Percentiles rank a stretch among this genome's conserved stretches.
Evolutionary conservation across 129 eudicot species (phyloP).

Genomic region (Flaveria brownii): DNA sequence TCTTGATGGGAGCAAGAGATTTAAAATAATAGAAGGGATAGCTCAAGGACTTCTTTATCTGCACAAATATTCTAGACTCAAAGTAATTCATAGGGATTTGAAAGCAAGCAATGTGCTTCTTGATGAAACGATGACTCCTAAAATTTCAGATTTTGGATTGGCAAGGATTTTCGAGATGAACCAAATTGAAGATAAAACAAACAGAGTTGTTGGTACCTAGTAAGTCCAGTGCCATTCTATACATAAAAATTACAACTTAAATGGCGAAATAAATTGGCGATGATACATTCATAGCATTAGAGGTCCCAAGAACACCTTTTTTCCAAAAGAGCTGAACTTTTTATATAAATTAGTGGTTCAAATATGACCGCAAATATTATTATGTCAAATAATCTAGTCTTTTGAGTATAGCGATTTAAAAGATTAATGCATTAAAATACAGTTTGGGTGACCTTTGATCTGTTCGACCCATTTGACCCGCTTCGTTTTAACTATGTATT

Average conservation of each 20-base stretch:
- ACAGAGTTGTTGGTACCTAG: conserved; percentile 42
- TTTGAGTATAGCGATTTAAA: not conserved
- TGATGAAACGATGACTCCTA: conserved; percentile 41
- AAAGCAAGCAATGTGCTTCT: conserved; percentile 46
- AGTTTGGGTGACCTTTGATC: not conserved
- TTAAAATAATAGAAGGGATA: conserved; percentile 37
- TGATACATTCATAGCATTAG: not conserved
- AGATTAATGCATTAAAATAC: not conserved
- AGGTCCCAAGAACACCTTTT: not conserved
- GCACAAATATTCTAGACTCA: conserved; percentile 41
- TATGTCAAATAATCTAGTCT: not conserved
- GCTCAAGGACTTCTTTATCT: conserved; percentile 48
- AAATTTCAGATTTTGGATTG: conserved; percentile 44
- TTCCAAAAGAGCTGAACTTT: not conserved
- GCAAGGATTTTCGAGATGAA: conserved; percentile 38
- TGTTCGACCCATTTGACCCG: not conserved
- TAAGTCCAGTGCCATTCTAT: conserved; percentile 30
- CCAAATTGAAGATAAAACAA: conserved; percentile 39
- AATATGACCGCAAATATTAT: not conserved
- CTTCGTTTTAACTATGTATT: not conserved
- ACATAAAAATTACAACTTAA: conserved; percentile 9
- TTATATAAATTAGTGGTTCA: not conserved
- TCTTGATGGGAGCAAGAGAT: conserved; percentile 36
- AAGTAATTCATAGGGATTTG: conserved; percentile 45
- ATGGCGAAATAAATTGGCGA: too few relatives aligned